Percentiles rank a stretch among this genome's conserved stretches.
phyloP scores from a whole-genome alignment of 2,329 filamentous ascomycete genomes.

The Trichoderma cornu-damae region DNA sequence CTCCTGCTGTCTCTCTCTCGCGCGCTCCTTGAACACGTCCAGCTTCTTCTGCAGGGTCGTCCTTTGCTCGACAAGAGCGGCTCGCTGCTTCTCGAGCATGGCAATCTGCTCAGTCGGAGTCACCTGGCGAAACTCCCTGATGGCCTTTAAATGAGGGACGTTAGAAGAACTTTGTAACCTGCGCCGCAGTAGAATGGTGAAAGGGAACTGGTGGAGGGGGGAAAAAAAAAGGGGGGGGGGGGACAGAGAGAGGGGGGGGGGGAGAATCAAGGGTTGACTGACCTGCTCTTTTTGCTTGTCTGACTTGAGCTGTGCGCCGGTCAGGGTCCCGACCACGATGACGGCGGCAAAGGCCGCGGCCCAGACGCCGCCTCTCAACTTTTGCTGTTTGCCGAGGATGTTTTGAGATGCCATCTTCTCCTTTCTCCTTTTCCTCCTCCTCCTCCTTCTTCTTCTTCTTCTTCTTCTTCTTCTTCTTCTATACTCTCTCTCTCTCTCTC shows the following conservation, averaged over 20 bases:
- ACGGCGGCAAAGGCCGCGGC: slow-evolving; percentile 45
- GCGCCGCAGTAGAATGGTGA: neutral
- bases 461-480: too few species aligned
- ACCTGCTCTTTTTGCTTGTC: slow-evolving; percentile 45
- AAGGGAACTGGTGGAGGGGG: neutral
- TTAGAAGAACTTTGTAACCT: neutral
- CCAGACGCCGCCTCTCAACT: slow-evolving; percentile 33
- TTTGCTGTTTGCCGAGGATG: slow-evolving; percentile 31
- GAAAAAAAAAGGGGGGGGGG: slow-evolving; percentile 1
- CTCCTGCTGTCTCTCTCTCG: slow-evolving; percentile 35
- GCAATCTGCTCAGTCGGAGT: slow-evolving; percentile 42
- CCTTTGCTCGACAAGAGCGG: slow-evolving; percentile 36
- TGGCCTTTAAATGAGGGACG: slow-evolving; percentile 26
- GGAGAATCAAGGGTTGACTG: neutral
- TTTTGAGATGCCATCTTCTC: neutral
- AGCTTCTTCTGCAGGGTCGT: slow-evolving; percentile 41
- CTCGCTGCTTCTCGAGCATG: slow-evolving; percentile 40
- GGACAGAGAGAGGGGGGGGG: too few species aligned
- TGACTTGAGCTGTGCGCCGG: slow-evolving; percentile 46
- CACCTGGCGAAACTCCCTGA: slow-evolving; percentile 36
- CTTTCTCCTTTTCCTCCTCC: neutral
- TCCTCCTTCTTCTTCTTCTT: neutral
- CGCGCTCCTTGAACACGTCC: slow-evolving; percentile 36
- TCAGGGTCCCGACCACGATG: slow-evolving; percentile 43
- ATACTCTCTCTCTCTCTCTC: too few species aligned